Conservation (phyloP, 2,329 filamentous ascomycete species). For the Pseudogymnoascus sp. region DNA sequence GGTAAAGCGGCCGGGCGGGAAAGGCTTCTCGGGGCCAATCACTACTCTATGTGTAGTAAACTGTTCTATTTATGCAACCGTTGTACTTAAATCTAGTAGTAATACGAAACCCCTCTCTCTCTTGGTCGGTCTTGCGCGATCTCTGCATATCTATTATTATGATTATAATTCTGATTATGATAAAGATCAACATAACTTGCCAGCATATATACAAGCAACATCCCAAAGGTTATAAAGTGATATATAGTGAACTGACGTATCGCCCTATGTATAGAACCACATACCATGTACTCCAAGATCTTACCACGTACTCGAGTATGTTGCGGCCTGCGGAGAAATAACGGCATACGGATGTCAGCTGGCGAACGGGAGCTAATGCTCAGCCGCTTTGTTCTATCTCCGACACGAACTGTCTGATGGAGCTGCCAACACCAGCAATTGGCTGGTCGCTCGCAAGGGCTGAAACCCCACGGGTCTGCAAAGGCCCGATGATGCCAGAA, state of each 20-base stretch:
- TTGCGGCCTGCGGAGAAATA: background rate
- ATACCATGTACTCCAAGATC: too few species aligned
- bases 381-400: constrained; percentile 1
- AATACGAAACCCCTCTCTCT: constrained; percentile 1
- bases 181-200: background rate
- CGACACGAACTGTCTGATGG: constrained; percentile 2
- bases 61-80: constrained; percentile 9
- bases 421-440: background rate
- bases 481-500: background rate
- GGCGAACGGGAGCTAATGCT: background rate
- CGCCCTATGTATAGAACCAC: background rate
- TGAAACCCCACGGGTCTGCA: background rate
- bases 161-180: too few species aligned
- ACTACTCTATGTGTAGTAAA: too few species aligned
- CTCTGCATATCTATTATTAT: background rate
- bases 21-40: background rate
- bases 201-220: background rate
- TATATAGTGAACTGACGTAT: background rate
- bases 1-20: constrained; percentile 4
- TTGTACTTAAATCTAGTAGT: too few species aligned
- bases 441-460: background rate
- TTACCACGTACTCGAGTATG: too few species aligned
- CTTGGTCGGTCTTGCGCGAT: background rate
- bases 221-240: background rate
- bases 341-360: background rate